Evolutionary conservation across 495 filamentous ascomycete species (phyloP).

Genomic region (Aspergillus coremiiformis): DNA sequence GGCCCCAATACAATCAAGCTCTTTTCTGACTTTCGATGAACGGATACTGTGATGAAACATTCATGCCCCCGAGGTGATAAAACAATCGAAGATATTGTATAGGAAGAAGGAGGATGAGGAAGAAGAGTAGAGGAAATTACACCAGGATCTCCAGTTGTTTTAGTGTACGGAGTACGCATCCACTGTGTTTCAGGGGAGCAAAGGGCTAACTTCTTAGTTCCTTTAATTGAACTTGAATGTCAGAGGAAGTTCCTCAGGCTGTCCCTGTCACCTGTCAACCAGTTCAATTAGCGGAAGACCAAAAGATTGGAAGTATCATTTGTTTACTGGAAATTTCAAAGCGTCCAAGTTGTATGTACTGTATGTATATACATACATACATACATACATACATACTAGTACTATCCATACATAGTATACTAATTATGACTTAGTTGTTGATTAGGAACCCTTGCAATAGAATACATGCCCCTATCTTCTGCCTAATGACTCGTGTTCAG

Average conservation of each 20-base stretch:
- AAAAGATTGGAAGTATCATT: too few relatives aligned
- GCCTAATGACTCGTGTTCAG: neutral
- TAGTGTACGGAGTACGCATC: neutral
- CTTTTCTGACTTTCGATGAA: neutral
- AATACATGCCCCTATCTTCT: neutral
- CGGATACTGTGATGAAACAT: neutral
- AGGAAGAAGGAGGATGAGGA: too few relatives aligned
- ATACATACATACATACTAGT: too few relatives aligned
- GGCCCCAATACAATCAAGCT: neutral
- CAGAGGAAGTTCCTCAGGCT: neutral
- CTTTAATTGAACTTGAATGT: neutral
- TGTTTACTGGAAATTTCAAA: too few relatives aligned
- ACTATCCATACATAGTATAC: too few relatives aligned
- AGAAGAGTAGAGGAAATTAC: neutral
- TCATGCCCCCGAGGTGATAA: neutral
- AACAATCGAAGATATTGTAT: too few relatives aligned
- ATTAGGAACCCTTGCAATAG: neutral
- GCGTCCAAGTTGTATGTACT: too few relatives aligned
- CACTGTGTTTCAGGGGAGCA: neutral
- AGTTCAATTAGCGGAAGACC: too few relatives aligned
- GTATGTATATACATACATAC: too few relatives aligned
- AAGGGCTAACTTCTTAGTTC: too few relatives aligned
- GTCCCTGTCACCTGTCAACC: too few relatives aligned
- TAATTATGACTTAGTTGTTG: too few relatives aligned
- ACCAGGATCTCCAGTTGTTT: neutral